Conservation (phyloP, 768 basidiomycete genomes). For the Saitozyma sp. region DNA sequence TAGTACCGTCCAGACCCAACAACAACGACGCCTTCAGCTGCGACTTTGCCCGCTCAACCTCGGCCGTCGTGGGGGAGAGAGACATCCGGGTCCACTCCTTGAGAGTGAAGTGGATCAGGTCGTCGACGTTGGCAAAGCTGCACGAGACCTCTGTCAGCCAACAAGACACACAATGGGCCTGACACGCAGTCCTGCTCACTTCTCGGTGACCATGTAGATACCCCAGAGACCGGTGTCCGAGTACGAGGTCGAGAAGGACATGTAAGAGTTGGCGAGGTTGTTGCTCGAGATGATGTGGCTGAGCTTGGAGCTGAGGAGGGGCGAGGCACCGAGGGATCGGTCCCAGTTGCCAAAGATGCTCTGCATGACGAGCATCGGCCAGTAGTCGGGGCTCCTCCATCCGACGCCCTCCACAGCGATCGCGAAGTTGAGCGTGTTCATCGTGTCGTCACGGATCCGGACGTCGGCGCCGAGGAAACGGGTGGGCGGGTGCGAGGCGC, state of each 20-base stretch:
- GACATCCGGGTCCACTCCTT: constrained; percentile 96
- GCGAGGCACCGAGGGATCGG: constrained; percentile 84
- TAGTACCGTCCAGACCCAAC: constrained; percentile 89
- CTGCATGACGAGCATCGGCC: constrained; percentile 98
- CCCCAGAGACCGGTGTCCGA: constrained; percentile 99
- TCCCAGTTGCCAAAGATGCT: constrained; percentile 99
- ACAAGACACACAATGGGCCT: not conserved
- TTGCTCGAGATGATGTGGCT: constrained; percentile 85
- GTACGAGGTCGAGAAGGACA: constrained; percentile 98
- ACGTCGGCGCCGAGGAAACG: constrained; percentile 92
- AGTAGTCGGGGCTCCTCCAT: constrained; percentile 98
- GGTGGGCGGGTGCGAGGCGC: constrained; percentile 72
- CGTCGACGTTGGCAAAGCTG: constrained; percentile 80
- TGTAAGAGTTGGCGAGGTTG: constrained; percentile 98
- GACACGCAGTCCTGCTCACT: constrained; percentile 70
- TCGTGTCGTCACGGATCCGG: constrained; percentile 87
- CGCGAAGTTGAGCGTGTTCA: constrained; percentile 86
- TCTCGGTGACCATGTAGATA: constrained; percentile 94
- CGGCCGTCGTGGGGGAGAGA: constrained; percentile 73
- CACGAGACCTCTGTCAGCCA: not conserved
- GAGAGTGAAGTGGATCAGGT: constrained; percentile 88
- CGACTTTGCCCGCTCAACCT: constrained; percentile 97
- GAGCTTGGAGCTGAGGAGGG: constrained; percentile 84
- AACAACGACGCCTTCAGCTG: constrained; percentile 94
- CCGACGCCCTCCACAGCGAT: constrained; percentile 97